Evolutionary conservation across 306 rosid genomes (phyloP).

Genomic region (Cicer judaicum): DNA sequence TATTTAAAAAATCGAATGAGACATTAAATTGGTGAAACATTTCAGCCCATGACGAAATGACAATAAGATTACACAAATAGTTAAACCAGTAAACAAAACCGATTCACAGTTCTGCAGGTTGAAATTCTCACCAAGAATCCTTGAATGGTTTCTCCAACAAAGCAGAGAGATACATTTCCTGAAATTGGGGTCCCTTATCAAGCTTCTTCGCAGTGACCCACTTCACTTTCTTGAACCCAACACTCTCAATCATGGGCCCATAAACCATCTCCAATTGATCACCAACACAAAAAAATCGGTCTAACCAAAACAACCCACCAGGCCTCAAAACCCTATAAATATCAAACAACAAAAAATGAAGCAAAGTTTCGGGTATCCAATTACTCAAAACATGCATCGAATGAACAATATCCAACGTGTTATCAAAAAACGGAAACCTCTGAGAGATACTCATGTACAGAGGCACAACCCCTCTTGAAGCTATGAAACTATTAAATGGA

Average conservation of each 20-base stretch:
- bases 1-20: too few relatives aligned
- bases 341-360: slow-evolving; percentile 50
- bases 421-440: slow-evolving; percentile 56
- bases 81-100: too few relatives aligned
- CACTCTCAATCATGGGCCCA: slow-evolving; percentile 52
- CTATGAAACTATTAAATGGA: slow-evolving; percentile 57
- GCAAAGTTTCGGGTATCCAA: slow-evolving; percentile 47
- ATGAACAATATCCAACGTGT: slow-evolving; percentile 60
- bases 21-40: too few relatives aligned
- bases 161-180: slow-evolving; percentile 58
- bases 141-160: slow-evolving; percentile 58
- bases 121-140: slow-evolving; percentile 41
- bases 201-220: slow-evolving; percentile 58
- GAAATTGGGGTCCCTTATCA: slow-evolving; percentile 45
- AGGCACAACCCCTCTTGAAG: slow-evolving; percentile 56
- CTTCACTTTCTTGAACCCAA: slow-evolving; percentile 54
- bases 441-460: slow-evolving; percentile 53
- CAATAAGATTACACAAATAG: too few relatives aligned
- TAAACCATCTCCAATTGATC: slow-evolving; percentile 49
- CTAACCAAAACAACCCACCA: slow-evolving; percentile 61
- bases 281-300: slow-evolving; percentile 55
- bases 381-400: slow-evolving; percentile 60
- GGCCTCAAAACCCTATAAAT: slow-evolving; percentile 56
- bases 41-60: too few relatives aligned
- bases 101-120: too few relatives aligned